Evolutionary conservation across 2,329 filamentous ascomycete species (phyloP).

Genomic region (Passalora sequoiae): DNA sequence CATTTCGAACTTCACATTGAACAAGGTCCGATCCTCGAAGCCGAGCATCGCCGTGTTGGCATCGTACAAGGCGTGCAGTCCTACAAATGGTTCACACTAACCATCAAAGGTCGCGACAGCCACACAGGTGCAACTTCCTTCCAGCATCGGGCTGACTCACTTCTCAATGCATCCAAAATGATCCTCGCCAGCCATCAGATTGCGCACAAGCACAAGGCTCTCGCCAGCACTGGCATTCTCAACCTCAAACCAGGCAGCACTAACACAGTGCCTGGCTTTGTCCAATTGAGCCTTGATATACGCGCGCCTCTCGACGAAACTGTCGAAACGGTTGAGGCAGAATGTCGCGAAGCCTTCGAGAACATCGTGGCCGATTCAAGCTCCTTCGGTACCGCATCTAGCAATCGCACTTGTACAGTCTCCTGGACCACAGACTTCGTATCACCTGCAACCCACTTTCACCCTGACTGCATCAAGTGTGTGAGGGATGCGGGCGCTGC

Average conservation of each 20-base stretch:
- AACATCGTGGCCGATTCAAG: conserved; percentile 55
- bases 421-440: conserved; percentile 59
- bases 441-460: conserved; percentile 59
- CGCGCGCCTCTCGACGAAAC: conserved; percentile 54
- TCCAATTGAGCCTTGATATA: conserved; percentile 65
- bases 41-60: conserved; percentile 58
- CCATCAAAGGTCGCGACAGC: conserved; percentile 60
- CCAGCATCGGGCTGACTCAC: conserved; percentile 59
- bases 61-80: conserved; percentile 69
- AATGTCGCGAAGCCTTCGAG: conserved; percentile 55
- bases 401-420: conserved; percentile 42
- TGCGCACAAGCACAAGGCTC: conserved; percentile 54
- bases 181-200: conserved; percentile 62
- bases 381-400: conserved; percentile 38
- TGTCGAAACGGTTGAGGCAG: conserved; percentile 54
- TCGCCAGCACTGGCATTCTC: conserved; percentile 67
- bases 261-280: conserved; percentile 66
- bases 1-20: conserved; percentile 85
- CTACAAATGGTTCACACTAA: conserved; percentile 68
- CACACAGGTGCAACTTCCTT: conserved; percentile 74
- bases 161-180: conserved; percentile 62
- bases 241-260: conserved; percentile 62
- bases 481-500: conserved; percentile 57
- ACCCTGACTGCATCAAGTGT: conserved; percentile 61
- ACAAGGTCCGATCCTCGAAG: conserved; percentile 71